Evolutionary conservation across 2,329 filamentous ascomycete genomes (phyloP), one percentile per base, ranked within the genome.

Genomic region (Periconia sp.): DNA sequence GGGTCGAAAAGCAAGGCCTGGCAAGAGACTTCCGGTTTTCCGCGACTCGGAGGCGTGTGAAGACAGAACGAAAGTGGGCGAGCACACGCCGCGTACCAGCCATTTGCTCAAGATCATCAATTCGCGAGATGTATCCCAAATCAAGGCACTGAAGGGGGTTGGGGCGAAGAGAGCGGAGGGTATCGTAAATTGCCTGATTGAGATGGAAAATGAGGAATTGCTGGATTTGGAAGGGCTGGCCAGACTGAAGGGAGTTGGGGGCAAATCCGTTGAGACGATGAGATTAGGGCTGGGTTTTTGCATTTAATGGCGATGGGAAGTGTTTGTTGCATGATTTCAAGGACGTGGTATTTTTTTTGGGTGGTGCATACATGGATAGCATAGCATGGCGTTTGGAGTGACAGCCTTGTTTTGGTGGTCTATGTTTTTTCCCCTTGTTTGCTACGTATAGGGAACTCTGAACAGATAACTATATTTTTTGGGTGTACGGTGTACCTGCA

Each of bases 41-140:
- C 67, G 71, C 42, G 73, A 76, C 45, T 52, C 61, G 17, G 56
- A 55, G 9, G 55, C 60, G 13, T 14, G 40, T 18, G 50, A 61
- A 35, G 30, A 53, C 13, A 37, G 15, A 37, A 41, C 31, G 6
- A 19, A 55, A 7, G 44, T 59, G 17, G 64, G 57, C 8, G 60
- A 63, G 43, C 65, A 70, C 14, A 82, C 84, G 1, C 86, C 86
- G 1, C 80, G 84, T 3, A 87, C 86, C 7, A 79, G 79, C 57
- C 81, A 83, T 54, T 75, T 92, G 2, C 79, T 92, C 2, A 78
- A 83, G 45, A 87, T 91, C 63, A 83, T 92, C 74, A 92, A 92
- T 76, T 90, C 87, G 18, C 82, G 86, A 46, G 86, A 92, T 56
- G 74, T 88, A 17, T 76, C 76, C 14, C 79, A 83, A 66, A 91